A percentile compares a stretch with the other conserved stretches of the same genome.
These are phyloP conservation scores for Cercospora sp. DNA, from an alignment of 2,329 filamentous ascomycete genomes.

Conservation along the genomic window DNA sequence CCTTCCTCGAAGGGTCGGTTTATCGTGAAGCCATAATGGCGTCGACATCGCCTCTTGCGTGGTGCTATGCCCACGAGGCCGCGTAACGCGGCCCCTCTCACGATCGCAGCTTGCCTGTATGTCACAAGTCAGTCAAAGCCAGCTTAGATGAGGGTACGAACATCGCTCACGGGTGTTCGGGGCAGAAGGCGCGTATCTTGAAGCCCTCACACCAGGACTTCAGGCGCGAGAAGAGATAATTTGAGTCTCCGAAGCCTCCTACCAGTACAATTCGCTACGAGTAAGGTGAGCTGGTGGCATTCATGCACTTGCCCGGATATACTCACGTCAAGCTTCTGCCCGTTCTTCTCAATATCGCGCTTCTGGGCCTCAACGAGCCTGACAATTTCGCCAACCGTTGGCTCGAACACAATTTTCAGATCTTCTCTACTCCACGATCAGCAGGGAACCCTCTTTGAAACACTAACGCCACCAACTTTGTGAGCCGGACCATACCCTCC, in stretches of 20 bases:
- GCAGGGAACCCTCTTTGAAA: no score
- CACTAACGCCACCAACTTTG: background rate
- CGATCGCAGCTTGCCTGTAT: conserved; percentile 21
- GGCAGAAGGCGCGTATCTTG: conserved; percentile 14
- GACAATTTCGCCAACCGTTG: conserved; percentile 14
- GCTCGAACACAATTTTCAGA: conserved; percentile 13
- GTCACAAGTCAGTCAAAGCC: background rate
- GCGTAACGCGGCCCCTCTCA: conserved; percentile 22
- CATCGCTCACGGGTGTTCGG: conserved; percentile 17
- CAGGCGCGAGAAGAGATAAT: conserved; percentile 14
- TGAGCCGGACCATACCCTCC: conserved; percentile 17
- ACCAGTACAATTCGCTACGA: conserved; percentile 19
- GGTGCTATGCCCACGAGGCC: conserved; percentile 23
- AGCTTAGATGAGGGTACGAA: background rate
- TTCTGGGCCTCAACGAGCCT: conserved; percentile 12
- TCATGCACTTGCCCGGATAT: no score
- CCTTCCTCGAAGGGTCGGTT: conserved; percentile 15
- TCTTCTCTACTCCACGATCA: conserved; percentile 4
- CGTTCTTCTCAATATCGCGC: background rate
- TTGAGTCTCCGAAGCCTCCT: conserved; percentile 24
- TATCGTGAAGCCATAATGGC: conserved; percentile 19
- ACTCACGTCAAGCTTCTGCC: conserved; percentile 3
- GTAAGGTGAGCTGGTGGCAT: background rate
- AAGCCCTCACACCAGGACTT: conserved; percentile 17
- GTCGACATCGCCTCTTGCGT: conserved; percentile 16